Conservation (phyloP, 805 yeast genomes). For the Kodamaea lidongshanica region DNA sequence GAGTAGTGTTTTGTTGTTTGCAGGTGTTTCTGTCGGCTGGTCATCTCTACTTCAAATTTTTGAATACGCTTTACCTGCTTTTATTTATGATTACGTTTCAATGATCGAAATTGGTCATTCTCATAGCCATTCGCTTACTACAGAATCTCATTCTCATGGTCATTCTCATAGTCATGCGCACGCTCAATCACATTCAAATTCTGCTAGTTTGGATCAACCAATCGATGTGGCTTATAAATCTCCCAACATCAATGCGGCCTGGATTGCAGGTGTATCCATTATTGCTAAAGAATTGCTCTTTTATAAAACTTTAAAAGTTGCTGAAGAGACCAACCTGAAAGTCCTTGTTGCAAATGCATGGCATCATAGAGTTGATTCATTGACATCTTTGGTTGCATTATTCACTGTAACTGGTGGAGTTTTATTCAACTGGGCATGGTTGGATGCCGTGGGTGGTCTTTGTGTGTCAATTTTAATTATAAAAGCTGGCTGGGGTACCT, state of each 20-base stretch:
- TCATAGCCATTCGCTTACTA: slow-evolving; percentile 27
- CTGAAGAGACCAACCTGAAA: slow-evolving; percentile 70
- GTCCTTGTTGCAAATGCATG: slow-evolving; percentile 96
- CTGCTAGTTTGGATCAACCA: slow-evolving; percentile 1
- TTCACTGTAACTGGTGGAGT: slow-evolving; percentile 83
- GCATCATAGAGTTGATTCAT: slow-evolving; percentile 94
- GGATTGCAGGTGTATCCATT: slow-evolving; percentile 90
- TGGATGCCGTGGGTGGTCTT: slow-evolving; percentile 90
- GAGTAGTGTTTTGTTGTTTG: slow-evolving; percentile 72
- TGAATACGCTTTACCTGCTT: slow-evolving; percentile 62
- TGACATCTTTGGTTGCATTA: slow-evolving; percentile 87
- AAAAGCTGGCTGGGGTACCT: slow-evolving; percentile 77
- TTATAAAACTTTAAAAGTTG: slow-evolving; percentile 76
- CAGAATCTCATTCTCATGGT: slow-evolving; percentile 10
- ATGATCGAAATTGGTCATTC: slow-evolving; percentile 45
- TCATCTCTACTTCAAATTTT: slow-evolving; percentile 62
- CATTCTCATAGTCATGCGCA: slow-evolving; percentile 24
- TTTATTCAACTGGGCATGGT: slow-evolving; percentile 68
- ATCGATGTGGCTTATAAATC: slow-evolving; percentile 9
- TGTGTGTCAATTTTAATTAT: slow-evolving; percentile 77
- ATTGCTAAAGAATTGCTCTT: slow-evolving; percentile 83
- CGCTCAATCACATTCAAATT: slow-evolving; percentile 3
- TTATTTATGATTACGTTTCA: slow-evolving; percentile 49
- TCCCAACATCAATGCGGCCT: slow-evolving; percentile 83
- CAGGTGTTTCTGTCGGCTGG: slow-evolving; percentile 91